These are phyloP conservation scores for Solanum habrochaites DNA, from an alignment of 257 asterid genomes.

Conservation along the genomic window DNA sequence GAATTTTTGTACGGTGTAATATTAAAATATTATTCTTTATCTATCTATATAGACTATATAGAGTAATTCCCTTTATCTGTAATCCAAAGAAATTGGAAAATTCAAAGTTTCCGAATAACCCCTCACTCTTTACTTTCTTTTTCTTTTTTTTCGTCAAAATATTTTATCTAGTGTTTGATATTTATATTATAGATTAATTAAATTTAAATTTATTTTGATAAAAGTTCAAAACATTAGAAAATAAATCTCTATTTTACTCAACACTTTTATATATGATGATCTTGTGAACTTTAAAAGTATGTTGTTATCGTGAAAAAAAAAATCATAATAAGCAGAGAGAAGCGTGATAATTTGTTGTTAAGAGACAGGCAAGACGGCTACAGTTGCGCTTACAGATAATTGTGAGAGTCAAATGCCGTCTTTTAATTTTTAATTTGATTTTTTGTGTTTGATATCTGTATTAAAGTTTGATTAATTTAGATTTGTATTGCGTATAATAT, in stretches of 20 bases:
- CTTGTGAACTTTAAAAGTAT: neutral
- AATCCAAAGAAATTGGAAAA: neutral
- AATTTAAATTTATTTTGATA: rapidly evolving
- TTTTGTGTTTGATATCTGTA: too few relatives aligned
- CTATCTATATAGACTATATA: neutral
- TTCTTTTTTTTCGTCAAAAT: too few relatives aligned
- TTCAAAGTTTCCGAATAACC: neutral
- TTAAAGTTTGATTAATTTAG: too few relatives aligned
- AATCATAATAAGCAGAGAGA: neutral
- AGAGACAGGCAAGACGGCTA: neutral
- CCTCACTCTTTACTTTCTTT: neutral
- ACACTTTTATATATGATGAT: neutral
- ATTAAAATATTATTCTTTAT: neutral
- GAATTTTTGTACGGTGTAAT: neutral
- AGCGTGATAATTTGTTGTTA: neutral
- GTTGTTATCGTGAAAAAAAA: neutral
- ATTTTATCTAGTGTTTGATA: too few relatives aligned
- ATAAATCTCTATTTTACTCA: neutral
- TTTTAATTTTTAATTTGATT: neutral
- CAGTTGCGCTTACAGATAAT: neutral
- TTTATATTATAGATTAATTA: too few relatives aligned
- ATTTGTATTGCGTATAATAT: too few relatives aligned
- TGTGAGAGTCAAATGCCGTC: neutral
- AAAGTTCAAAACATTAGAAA: too few relatives aligned
- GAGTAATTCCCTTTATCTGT: neutral